Evolutionary conservation across 768 basidiomycete genomes (phyloP).

Genomic region (Mycena epipterygia): DNA sequence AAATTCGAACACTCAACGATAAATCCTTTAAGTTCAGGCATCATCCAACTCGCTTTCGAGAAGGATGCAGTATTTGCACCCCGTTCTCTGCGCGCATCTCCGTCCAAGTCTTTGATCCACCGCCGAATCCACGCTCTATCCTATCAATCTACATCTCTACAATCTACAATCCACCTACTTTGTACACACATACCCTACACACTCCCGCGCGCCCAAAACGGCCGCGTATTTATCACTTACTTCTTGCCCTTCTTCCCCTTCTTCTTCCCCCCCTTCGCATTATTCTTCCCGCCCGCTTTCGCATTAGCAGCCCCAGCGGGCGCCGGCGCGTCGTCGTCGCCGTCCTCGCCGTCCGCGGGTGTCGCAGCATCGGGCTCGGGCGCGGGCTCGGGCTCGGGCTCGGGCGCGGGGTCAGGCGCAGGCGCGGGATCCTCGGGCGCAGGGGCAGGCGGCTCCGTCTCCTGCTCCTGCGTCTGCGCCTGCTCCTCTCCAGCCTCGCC

Average conservation of each 20-base stretch:
- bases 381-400: conserved; percentile 6
- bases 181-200: no score
- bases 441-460: conserved; percentile 14
- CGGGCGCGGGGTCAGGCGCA: conserved; percentile 13
- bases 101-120: conserved; percentile 2
- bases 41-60: conserved; percentile 9
- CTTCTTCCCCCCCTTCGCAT: conserved; percentile 25
- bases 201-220: not conserved
- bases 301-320: not conserved
- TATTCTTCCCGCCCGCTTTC: conserved; percentile 22
- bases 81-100: conserved; percentile 1
- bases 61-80: conserved; percentile 9
- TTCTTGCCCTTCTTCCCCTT: conserved; percentile 22
- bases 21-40: conserved; percentile 1
- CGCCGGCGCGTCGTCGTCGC: conserved; percentile 6
- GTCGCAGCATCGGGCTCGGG: conserved; percentile 9
- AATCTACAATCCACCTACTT: conserved; percentile 11
- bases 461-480: conserved; percentile 8
- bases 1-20: conserved; percentile 13
- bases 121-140: conserved; percentile 10
- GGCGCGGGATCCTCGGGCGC: no score
- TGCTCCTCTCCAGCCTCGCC: conserved; percentile 17
- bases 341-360: conserved; percentile 19
- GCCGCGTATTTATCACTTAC: not conserved
- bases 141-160: no score